Percentiles rank a stretch among this genome's conserved stretches.
phyloP scores from a whole-genome alignment of 768 basidiomycete species.

The Tulasnella calospora region DNA sequence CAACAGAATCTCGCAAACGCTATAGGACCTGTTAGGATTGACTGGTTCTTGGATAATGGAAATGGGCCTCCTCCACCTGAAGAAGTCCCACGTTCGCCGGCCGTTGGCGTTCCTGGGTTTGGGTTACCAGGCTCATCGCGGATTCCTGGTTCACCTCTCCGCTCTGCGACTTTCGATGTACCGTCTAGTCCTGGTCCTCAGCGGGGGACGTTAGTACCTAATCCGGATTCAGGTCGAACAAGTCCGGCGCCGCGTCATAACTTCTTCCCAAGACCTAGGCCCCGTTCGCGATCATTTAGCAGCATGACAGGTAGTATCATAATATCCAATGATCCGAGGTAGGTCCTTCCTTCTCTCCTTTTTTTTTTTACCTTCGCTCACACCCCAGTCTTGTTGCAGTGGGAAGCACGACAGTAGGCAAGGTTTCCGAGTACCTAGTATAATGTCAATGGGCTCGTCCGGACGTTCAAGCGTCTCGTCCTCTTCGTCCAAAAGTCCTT shows the following conservation, averaged over 20 bases:
- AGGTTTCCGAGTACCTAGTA: neutral
- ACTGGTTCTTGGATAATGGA: conserved; percentile 22
- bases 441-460: neutral
- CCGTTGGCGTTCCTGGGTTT: neutral
- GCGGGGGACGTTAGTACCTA: neutral
- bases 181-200: conserved; percentile 13
- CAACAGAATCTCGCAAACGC: conserved; percentile 23
- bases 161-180: neutral
- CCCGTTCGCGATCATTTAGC: neutral
- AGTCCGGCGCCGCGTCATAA: conserved; percentile 50
- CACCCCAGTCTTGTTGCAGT: neutral
- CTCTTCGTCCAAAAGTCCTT: neutral
- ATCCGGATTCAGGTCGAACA: neutral
- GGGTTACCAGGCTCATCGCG: neutral
- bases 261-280: conserved; percentile 48
- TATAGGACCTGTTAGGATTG: conserved; percentile 27
- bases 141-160: neutral
- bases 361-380: neutral
- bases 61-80: conserved; percentile 11
- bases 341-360: neutral
- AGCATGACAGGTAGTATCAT: neutral
- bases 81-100: neutral
- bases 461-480: conserved; percentile 2
- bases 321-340: neutral
- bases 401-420: neutral